These are phyloP conservation scores for Epithemia pelagica DNA, from an alignment of 108 stramenopile species.

Conservation along the genomic window DNA sequence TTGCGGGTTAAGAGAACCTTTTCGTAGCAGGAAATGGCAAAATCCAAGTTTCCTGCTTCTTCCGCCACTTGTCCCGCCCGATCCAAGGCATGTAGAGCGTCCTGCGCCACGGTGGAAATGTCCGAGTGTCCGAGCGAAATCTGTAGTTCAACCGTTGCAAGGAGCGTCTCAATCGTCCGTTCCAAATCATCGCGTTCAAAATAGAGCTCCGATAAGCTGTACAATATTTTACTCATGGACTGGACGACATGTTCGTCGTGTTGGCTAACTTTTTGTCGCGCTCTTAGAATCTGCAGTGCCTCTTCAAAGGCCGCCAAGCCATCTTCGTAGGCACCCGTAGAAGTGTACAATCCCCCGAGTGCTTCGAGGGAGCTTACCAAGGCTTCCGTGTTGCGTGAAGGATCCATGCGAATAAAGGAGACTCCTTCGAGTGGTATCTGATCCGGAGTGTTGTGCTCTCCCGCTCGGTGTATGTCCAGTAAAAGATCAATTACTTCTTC, in stretches of 20 bases:
- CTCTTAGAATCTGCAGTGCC: constrained; percentile 5
- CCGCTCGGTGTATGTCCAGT: neutral
- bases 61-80: neutral
- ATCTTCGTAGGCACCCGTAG: constrained; percentile 2
- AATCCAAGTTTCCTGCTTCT: constrained; percentile 8
- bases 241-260: neutral
- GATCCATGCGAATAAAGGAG: neutral
- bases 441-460: neutral
- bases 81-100: neutral
- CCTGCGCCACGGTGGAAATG: neutral
- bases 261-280: neutral
- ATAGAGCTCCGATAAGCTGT: constrained; percentile 5
- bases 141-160: neutral
- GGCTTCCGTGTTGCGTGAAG: neutral
- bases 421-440: neutral
- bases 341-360: neutral
- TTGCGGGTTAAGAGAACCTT: neutral
- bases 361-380: constrained; percentile 2
- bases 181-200: constrained; percentile 2
- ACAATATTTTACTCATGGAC: constrained; percentile 1
- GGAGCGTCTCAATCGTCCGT: neutral
- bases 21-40: constrained; percentile 12
- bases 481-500: neutral
- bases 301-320: constrained; percentile 11
- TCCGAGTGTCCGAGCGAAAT: neutral